Conservation (phyloP, 208 protist species). For the Crithidia brevicula region DNA sequence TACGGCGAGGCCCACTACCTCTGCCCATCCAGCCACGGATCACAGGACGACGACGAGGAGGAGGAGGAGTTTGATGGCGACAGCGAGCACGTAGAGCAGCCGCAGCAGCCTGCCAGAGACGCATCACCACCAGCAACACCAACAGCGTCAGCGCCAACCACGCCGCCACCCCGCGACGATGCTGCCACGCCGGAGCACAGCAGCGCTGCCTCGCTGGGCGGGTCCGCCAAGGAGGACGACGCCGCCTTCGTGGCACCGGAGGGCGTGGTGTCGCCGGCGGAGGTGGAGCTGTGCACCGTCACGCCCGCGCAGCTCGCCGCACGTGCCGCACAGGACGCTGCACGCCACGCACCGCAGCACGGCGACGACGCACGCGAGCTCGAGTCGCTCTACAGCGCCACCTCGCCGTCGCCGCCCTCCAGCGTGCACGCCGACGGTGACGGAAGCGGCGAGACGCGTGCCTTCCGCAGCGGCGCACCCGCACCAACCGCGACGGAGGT, state of each 20-base stretch:
- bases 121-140: not conserved
- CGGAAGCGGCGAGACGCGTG: not conserved
- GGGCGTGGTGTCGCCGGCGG: slow-evolving; percentile 4
- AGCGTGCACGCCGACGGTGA: not conserved
- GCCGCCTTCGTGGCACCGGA: not conserved
- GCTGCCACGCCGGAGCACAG: not conserved
- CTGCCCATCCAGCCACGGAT: not conserved
- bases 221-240: slow-evolving; percentile 6
- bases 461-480: not conserved
- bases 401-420: not conserved
- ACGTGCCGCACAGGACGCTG: not conserved
- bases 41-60: not conserved
- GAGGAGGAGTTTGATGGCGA: not conserved
- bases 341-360: not conserved
- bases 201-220: not conserved
- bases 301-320: not conserved
- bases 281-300: not conserved
- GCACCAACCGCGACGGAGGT: not conserved
- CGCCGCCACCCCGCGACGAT: not conserved
- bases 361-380: slow-evolving; percentile 11
- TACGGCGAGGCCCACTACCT: slow-evolving; percentile 25
- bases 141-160: not conserved
- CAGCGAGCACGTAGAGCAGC: not conserved
- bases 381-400: not conserved
- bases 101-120: not conserved